Evolutionary conservation across 108 stramenopile genomes (phyloP).

Genomic region (Stephanodiscus triporus): DNA sequence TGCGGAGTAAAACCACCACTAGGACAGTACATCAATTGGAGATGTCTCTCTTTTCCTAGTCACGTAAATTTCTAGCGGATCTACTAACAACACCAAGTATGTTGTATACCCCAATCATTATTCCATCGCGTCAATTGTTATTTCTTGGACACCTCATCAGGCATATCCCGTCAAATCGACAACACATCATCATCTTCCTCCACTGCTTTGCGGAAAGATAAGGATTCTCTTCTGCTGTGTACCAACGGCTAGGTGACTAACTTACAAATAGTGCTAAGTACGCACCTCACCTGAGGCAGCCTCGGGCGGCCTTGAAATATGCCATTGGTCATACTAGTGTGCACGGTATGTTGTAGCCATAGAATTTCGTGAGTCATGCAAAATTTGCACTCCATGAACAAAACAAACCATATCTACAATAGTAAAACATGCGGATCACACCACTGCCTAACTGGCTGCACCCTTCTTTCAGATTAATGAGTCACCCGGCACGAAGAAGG

Average conservation of each 20-base stretch:
- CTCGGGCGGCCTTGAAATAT: background rate
- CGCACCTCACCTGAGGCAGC: too few relatives aligned
- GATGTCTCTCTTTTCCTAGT: slow-evolving; percentile 43
- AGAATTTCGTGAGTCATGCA: too few relatives aligned
- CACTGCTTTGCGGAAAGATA: slow-evolving; percentile 45
- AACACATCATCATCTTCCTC: slow-evolving; percentile 62
- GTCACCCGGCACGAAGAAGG: too few relatives aligned
- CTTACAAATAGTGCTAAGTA: too few relatives aligned
- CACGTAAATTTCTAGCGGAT: slow-evolving; percentile 73
- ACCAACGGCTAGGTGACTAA: slow-evolving; percentile 37
- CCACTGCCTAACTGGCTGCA: too few relatives aligned
- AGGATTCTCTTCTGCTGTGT: slow-evolving; percentile 21
- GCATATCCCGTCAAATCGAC: too few relatives aligned
- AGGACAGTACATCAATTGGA: slow-evolving; percentile 58
- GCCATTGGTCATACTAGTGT: too few relatives aligned
- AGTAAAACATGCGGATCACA: too few relatives aligned
- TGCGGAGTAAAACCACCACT: slow-evolving; percentile 53
- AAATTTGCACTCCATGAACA: too few relatives aligned
- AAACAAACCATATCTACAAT: too few relatives aligned
- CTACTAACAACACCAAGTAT: slow-evolving; percentile 57
- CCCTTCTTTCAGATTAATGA: too few relatives aligned
- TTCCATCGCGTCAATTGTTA: slow-evolving; percentile 20
- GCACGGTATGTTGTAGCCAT: too few relatives aligned
- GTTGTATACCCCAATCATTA: background rate
- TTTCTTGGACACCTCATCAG: background rate